A percentile compares a stretch with the other conserved stretches of the same genome.
phyloP scores from a whole-genome alignment of 805 yeast species.

The Hanseniaspora hatyaiensis region DNA sequence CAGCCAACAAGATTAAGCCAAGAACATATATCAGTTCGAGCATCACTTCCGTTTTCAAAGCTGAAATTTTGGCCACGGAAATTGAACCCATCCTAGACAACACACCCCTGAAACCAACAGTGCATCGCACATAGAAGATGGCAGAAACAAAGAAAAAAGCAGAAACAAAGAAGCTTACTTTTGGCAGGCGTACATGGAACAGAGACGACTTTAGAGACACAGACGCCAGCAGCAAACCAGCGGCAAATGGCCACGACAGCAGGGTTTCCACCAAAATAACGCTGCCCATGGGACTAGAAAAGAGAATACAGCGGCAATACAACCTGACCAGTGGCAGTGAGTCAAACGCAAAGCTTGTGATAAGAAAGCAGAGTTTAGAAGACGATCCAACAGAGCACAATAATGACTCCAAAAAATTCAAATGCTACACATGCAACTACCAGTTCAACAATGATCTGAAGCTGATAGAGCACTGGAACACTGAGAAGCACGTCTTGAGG shows the following conservation, averaged over 20 bases:
- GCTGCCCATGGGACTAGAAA: slow-evolving; percentile 12
- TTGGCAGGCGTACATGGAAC: slow-evolving; percentile 66
- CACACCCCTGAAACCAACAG: too few relatives aligned
- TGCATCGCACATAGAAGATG: too few relatives aligned
- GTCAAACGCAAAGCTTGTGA: neutral
- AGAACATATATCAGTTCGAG: too few relatives aligned
- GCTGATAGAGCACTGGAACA: slow-evolving; percentile 71
- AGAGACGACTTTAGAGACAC: slow-evolving; percentile 48
- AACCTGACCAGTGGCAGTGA: slow-evolving; percentile 18
- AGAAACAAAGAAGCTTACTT: slow-evolving; percentile 20
- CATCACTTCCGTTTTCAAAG: too few relatives aligned
- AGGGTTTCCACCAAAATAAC: slow-evolving; percentile 16
- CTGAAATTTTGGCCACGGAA: too few relatives aligned
- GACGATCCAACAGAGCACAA: slow-evolving; percentile 15
- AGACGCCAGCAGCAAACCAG: slow-evolving; percentile 22
- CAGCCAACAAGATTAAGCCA: too few relatives aligned
- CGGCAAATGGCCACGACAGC: slow-evolving; percentile 27
- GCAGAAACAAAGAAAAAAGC: too few relatives aligned
- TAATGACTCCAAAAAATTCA: slow-evolving; percentile 60
- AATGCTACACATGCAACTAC: slow-evolving; percentile 67
- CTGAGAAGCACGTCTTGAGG: slow-evolving; percentile 43
- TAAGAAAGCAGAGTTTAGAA: neutral
- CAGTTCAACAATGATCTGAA: slow-evolving; percentile 76
- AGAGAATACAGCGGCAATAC: slow-evolving; percentile 18
- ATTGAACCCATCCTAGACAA: too few relatives aligned